Evolutionary conservation across 2,329 filamentous ascomycete genomes (phyloP), one percentile per base, ranked within the genome.

Genomic region (Hypoxylon sp.): DNA sequence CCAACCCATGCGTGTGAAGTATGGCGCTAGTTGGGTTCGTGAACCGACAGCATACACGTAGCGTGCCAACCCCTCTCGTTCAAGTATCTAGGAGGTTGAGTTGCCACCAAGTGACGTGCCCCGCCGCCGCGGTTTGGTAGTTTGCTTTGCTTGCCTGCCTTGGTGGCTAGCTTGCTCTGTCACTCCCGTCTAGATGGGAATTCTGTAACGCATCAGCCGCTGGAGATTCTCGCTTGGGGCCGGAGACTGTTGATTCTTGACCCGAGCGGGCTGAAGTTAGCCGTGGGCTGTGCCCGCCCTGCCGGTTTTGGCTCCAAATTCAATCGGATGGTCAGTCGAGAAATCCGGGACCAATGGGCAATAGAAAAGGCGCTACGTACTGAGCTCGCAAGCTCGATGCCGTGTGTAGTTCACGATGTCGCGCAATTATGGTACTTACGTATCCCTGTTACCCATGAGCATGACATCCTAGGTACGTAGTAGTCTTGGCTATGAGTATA

Each of bases 91-190:
- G 62, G 33, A 55, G 53, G 53, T 50, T 50, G 54, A 60, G 28
- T 69, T 59, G 64, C 64, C 60, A 67, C 64, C 53, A 48, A 57
- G 61, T 67, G 64, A 65, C 61, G 67, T 69, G 54, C 57, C 54
- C 52, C 33, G 30, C 58, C 33, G 48, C 38, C 32, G 45, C 11
- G 20, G 20, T 61, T 62, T 38, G 51, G 26, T n/a, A n/a, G n/a
- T 46, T 36, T 50, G 51, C 44, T 32, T 28, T 38, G 38, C 14
- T 51, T 48, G 30, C 45, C 51, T 49, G 52, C 46, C 20, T 36
- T 12, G 16, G 16, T 52, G 22, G 32, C 26, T 36, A 26, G 54
- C 42, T 54, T 36, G 36, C 42, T 51, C 51, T 42, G 42, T 24
- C 49, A 57, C 42, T 46, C 48, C 49, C 48, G 42, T 51, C 22